These are phyloP conservation scores for Aspergillus sp. DNA, from an alignment of 2,329 filamentous ascomycete species.

Conservation along the genomic window DNA sequence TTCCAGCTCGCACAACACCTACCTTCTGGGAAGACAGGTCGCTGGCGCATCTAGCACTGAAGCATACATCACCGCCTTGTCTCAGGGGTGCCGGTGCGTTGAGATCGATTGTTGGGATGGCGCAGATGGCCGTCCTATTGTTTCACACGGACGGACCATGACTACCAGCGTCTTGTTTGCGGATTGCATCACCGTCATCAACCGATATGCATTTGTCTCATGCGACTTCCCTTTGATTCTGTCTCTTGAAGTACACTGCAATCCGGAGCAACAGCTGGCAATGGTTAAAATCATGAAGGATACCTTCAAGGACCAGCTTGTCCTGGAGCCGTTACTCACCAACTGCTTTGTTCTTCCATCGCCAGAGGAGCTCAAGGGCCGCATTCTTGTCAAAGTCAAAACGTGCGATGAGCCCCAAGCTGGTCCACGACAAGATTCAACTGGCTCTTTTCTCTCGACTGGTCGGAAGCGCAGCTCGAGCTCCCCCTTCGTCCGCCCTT, in stretches of 20 bases:
- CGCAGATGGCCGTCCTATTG: constrained; percentile 76
- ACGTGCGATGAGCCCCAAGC: constrained; percentile 58
- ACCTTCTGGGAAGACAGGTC: constrained; percentile 85
- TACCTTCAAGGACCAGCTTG: constrained; percentile 73
- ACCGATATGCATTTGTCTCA: constrained; percentile 86
- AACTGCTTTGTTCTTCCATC: constrained; percentile 69
- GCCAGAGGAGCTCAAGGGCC: constrained; percentile 76
- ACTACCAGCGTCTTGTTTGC: constrained; percentile 85
- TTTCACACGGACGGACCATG: constrained; percentile 85
- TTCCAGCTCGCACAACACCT: constrained; percentile 98
- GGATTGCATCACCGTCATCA: constrained; percentile 88
- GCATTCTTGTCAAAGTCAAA: constrained; percentile 93
- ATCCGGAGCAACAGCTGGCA: constrained; percentile 69
- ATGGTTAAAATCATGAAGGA: constrained; percentile 90
- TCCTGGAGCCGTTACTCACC: constrained; percentile 69
- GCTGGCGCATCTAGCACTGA: constrained; percentile 88
- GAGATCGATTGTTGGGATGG: constrained; percentile 99
- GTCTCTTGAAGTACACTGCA: constrained; percentile 94
- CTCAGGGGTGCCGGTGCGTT: constrained; percentile 86
- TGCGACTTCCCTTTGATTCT: constrained; percentile 89
- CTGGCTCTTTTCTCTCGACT: constrained; percentile 28
- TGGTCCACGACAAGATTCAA: constrained; percentile 40
- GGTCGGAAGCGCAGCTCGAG: constrained; percentile 66
- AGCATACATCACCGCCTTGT: constrained; percentile 84
- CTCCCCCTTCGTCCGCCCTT: constrained; percentile 66